These are phyloP conservation scores for Tricholomella constricta DNA, from an alignment of 768 basidiomycete species.

Conservation along the genomic window DNA sequence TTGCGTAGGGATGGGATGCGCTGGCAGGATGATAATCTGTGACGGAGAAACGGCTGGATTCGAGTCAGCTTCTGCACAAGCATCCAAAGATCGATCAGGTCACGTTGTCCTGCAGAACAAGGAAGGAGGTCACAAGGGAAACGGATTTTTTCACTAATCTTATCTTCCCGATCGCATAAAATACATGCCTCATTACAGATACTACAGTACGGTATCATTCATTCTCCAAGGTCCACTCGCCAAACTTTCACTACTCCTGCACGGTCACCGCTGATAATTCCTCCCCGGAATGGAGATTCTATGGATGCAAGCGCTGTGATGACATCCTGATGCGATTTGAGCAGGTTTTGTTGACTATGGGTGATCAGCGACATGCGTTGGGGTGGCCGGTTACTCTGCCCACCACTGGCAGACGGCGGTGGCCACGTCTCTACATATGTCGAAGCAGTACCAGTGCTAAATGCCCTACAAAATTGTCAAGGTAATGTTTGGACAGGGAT, in stretches of 20 bases:
- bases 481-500: background rate
- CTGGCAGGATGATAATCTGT: slow-evolving; percentile 33
- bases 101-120: slow-evolving; percentile 29
- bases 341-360: slow-evolving; percentile 79
- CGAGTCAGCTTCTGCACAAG: slow-evolving; percentile 34
- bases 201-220: background rate
- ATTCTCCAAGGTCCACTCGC: slow-evolving; percentile 63
- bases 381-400: slow-evolving; percentile 65
- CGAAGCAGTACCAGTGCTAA: slow-evolving; percentile 46
- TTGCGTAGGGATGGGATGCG: slow-evolving; percentile 23
- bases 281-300: slow-evolving; percentile 91
- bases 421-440: slow-evolving; percentile 69
- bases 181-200: background rate
- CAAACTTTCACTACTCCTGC: slow-evolving; percentile 91
- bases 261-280: slow-evolving; percentile 90
- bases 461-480: slow-evolving; percentile 25
- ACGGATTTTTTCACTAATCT: background rate
- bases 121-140: background rate
- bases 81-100: slow-evolving; percentile 44
- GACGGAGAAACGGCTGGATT: slow-evolving; percentile 31
- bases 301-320: slow-evolving; percentile 85
- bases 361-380: slow-evolving; percentile 79
- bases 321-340: slow-evolving; percentile 89
- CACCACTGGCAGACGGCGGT: slow-evolving; percentile 38
- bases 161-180: slow-evolving; percentile 10